Evolutionary conservation across 2,329 filamentous ascomycete species (phyloP), one percentile per base, ranked within the genome.

Genomic region (Penicillium janthinellum): DNA sequence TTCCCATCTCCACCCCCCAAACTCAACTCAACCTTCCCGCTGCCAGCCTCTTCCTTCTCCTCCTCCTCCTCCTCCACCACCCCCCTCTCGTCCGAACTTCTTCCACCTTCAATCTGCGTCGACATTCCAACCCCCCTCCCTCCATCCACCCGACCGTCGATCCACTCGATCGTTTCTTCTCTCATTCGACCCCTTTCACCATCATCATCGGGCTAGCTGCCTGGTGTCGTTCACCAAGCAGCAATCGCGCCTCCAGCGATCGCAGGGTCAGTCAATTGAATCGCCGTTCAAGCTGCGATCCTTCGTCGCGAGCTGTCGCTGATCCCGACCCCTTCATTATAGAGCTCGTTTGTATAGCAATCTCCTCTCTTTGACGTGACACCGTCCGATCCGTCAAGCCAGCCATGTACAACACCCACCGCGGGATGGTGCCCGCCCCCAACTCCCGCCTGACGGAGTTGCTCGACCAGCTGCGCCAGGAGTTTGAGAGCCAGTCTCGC

Each of bases 401-500:
- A 15, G 77, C 70, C 67, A 96, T 97, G 92, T 96, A 96, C 79
- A 90, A 90, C 77, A 81, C 86, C 71, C 92, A 96, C 82, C 91
- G 91, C 75, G 90, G 88, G 76, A 90, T 96, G 85, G 89, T 88
- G 64, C 80, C 81, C 64, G 88, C 87, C 67, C 88, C 90, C 61
- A 85, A 83, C 79, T 84, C 81, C 69, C 92, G 95, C 68, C 83
- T 98, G 70, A 92, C 90, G 68, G 94, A 99, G 83, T 87, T 98
- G 65, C 84, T 99, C 73, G 94, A 98, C 58, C 90, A 92, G 75
- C 87, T 99, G 70, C 88, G 94, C 73, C 85, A 87, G 72, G 95
- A 99, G 78, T 98, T 97, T 69, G 94, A 98, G 67, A 88, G 84
- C 62, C 90, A 96, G 77, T 84, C 89, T 69, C 88, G 90, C 66